A percentile compares a stretch with the other conserved stretches of the same genome.
These are phyloP conservation scores for Annulohypoxylon nitens DNA, from an alignment of 495 filamentous ascomycete species.

Conservation along the genomic window DNA sequence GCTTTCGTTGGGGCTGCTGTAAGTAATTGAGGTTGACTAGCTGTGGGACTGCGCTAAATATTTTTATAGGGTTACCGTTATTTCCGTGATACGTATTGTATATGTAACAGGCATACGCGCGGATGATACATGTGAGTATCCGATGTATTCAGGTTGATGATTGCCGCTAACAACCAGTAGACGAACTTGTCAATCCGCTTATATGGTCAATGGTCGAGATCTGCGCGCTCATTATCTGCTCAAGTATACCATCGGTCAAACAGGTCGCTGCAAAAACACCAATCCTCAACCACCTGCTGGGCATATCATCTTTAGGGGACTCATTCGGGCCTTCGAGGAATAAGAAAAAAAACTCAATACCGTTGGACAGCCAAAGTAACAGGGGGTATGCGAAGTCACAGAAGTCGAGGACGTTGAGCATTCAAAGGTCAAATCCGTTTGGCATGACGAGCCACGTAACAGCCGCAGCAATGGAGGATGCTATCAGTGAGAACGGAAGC, in stretches of 20 bases:
- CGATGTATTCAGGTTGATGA: background rate
- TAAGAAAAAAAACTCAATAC: slow-evolving; percentile 23
- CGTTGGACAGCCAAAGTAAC: slow-evolving; percentile 16
- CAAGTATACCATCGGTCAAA: slow-evolving; percentile 49
- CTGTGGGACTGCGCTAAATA: background rate
- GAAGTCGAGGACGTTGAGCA: slow-evolving; percentile 24
- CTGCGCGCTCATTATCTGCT: slow-evolving; percentile 49
- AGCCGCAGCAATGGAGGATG: slow-evolving; percentile 32
- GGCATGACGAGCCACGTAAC: slow-evolving; percentile 38
- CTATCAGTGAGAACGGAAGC: slow-evolving; percentile 38
- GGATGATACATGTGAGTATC: slow-evolving; percentile 39
- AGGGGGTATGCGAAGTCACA: slow-evolving; percentile 37
- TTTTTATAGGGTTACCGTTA: slow-evolving; percentile 28
- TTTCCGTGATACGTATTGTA: slow-evolving; percentile 43
- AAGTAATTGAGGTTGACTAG: slow-evolving; percentile 21
- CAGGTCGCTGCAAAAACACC: slow-evolving; percentile 43
- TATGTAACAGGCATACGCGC: slow-evolving; percentile 26
- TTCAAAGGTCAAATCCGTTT: slow-evolving; percentile 9
- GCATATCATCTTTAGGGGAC: slow-evolving; percentile 31
- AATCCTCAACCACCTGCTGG: slow-evolving; percentile 37
- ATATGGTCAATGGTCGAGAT: slow-evolving; percentile 51
- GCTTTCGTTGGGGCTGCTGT: slow-evolving; percentile 59
- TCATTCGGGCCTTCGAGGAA: slow-evolving; percentile 18
- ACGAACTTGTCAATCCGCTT: slow-evolving; percentile 32
- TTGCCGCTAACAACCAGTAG: slow-evolving; percentile 20